A percentile compares a stretch with the other conserved stretches of the same genome.
Evolutionary conservation across 768 basidiomycete species (phyloP).

Genomic region (Auriscalpium vulgare): DNA sequence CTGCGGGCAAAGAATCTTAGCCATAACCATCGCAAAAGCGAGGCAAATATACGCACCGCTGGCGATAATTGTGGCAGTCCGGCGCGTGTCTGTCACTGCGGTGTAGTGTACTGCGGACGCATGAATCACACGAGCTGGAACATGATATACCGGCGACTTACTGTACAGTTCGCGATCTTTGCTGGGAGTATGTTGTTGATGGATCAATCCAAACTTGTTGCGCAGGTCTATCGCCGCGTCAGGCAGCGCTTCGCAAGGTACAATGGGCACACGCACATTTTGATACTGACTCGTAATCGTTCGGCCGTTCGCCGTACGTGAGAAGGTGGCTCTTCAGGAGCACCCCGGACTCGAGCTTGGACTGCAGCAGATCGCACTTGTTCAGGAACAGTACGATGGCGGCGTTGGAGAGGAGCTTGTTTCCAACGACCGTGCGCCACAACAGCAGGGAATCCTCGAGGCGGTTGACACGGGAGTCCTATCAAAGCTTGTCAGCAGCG

Average conservation of each 20-base stretch:
- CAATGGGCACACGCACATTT: slow-evolving; percentile 43
- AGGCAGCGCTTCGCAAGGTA: not conserved
- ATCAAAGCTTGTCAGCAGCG: slow-evolving; percentile 6
- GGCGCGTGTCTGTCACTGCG: slow-evolving; percentile 72
- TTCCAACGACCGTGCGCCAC: slow-evolving; percentile 67
- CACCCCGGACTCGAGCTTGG: slow-evolving; percentile 73
- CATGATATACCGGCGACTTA: slow-evolving; percentile 26
- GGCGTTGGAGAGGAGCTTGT: slow-evolving; percentile 65
- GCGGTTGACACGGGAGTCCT: slow-evolving; percentile 72
- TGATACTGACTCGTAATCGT: slow-evolving; percentile 70
- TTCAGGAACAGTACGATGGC: slow-evolving; percentile 78
- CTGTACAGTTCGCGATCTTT: slow-evolving; percentile 67
- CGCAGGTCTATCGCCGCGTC: slow-evolving; percentile 48
- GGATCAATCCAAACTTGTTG: slow-evolving; percentile 62
- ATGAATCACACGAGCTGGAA: not conserved
- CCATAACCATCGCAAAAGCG: not conserved
- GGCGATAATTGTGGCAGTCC: slow-evolving; percentile 66
- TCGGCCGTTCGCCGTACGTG: slow-evolving; percentile 65
- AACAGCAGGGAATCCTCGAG: slow-evolving; percentile 71
- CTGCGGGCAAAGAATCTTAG: slow-evolving; percentile 24
- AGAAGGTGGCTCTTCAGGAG: slow-evolving; percentile 60
- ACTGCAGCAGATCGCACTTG: slow-evolving; percentile 72
- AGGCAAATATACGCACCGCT: slow-evolving; percentile 41
- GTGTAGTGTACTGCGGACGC: slow-evolving; percentile 59
- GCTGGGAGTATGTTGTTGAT: slow-evolving; percentile 61